These are phyloP conservation scores for Fomitopsis betulina DNA, from an alignment of 1,284 basidiomycete genomes.

Conservation along the genomic window DNA sequence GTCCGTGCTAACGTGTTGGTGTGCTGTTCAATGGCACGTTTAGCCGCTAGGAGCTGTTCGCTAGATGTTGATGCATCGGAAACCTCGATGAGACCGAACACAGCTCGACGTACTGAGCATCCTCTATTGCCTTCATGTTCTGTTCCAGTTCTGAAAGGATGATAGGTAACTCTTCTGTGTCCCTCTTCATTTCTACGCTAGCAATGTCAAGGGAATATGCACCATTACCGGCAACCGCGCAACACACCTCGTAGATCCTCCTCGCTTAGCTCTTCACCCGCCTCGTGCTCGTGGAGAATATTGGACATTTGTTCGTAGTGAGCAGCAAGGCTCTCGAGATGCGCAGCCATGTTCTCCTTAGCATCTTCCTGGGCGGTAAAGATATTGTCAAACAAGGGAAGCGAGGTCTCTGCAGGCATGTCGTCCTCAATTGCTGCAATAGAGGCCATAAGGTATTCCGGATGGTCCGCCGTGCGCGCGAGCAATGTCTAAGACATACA, in stretches of 20 bases:
- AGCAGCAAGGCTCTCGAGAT: constrained; percentile 60
- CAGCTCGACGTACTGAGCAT: constrained; percentile 44
- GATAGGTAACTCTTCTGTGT: constrained; percentile 67
- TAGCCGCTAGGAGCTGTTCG: constrained; percentile 42
- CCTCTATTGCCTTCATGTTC: constrained; percentile 44
- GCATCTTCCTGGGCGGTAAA: constrained; percentile 52
- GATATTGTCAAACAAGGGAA: constrained; percentile 42
- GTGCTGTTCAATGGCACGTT: constrained; percentile 38
- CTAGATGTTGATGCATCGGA: constrained; percentile 27
- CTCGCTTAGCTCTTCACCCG: constrained; percentile 56
- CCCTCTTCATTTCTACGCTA: constrained; percentile 68
- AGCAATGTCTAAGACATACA: constrained; percentile 47
- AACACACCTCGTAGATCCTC: constrained; percentile 63
- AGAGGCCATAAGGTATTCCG: constrained; percentile 52
- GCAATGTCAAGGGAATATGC: not conserved
- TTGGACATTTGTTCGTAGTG: constrained; percentile 74
- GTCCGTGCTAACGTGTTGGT: constrained; percentile 43
- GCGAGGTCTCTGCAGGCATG: constrained; percentile 38
- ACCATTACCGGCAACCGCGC: not conserved
- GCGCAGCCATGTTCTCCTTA: constrained; percentile 64
- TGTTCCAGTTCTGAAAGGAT: constrained; percentile 71
- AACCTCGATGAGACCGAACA: not conserved
- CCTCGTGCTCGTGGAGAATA: constrained; percentile 61
- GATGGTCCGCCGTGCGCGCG: constrained; percentile 58
- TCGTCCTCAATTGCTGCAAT: constrained; percentile 49